Evolutionary conservation across 2,329 filamentous ascomycete genomes (phyloP).

Genomic region (Neofusicoccum laricinum): DNA sequence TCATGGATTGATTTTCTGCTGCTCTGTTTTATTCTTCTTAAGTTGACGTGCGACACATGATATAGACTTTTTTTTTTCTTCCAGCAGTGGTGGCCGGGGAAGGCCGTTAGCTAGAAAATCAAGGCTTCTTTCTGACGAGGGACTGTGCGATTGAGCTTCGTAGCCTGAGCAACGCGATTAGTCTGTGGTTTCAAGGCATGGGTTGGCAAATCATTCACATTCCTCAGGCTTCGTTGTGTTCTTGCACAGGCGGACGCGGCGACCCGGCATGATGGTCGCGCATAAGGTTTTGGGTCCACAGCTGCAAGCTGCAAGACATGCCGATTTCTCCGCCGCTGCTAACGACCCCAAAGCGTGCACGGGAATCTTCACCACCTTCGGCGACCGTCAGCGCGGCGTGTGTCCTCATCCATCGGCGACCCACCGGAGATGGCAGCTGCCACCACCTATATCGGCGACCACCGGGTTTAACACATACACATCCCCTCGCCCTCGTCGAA

Average conservation of each 20-base stretch:
- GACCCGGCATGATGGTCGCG: background rate
- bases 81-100: background rate
- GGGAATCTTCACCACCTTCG: background rate
- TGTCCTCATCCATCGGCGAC: no score
- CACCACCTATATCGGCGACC: no score
- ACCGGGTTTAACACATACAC: background rate
- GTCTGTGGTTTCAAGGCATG: no score
- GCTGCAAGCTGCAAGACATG: background rate
- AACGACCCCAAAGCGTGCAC: background rate
- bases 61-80: background rate
- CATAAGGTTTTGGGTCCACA: background rate
- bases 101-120: background rate
- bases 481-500: no score
- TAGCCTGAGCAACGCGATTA: no score
- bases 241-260: background rate
- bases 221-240: background rate
- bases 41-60: background rate
- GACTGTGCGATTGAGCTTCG: no score
- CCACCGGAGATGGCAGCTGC: no score
- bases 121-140: background rate
- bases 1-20: background rate
- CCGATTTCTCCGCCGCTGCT: no score
- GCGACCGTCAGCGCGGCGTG: background rate
- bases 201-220: no score
- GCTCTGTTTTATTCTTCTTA: background rate